Conservation (phyloP, 257 asterid genomes). For the Solanum verrucosum region DNA sequence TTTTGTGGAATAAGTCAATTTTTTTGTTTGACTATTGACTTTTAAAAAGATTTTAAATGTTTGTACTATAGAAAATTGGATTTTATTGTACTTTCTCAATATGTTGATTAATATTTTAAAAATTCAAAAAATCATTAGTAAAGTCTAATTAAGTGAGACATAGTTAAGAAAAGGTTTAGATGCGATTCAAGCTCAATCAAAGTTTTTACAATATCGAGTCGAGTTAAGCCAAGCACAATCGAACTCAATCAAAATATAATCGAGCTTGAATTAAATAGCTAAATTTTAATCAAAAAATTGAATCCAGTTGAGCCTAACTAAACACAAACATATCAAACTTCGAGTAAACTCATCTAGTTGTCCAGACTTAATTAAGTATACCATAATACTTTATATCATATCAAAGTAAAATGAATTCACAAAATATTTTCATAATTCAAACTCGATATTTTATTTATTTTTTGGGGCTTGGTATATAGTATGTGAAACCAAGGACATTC, state of each 20-base stretch:
- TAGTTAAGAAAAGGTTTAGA: background rate
- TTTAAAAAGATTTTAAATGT: no score
- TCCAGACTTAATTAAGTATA: background rate
- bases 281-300: background rate
- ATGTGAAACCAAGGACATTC: no score
- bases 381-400: fast-evolving
- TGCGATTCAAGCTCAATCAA: background rate
- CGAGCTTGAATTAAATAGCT: fast-evolving
- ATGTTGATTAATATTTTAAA: background rate
- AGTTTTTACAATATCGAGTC: background rate
- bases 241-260: background rate
- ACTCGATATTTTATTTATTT: fast-evolving
- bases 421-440: background rate
- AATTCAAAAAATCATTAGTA: no score
- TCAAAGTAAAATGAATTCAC: background rate
- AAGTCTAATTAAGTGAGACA: background rate
- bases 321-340: background rate
- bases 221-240: background rate
- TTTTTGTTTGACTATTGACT: no score
- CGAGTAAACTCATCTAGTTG: fast-evolving
- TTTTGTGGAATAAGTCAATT: no score
- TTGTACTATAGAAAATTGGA: no score
- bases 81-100: no score
- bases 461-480: background rate
- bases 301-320: no score